These are phyloP conservation scores for Alliaria petiolata DNA, from an alignment of 345 rosid genomes.

Conservation along the genomic window DNA sequence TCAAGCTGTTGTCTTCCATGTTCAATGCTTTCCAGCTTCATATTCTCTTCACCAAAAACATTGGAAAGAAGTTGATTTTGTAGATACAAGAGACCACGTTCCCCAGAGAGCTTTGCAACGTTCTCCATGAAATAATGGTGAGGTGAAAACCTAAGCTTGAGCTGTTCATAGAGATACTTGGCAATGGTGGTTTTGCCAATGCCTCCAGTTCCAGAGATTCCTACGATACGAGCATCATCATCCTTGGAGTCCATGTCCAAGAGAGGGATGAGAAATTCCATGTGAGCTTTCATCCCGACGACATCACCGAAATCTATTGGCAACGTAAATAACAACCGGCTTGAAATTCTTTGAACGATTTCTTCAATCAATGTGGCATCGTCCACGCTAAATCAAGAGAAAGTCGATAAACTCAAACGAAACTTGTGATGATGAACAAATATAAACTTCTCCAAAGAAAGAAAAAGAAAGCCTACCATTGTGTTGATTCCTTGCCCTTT, in stretches of 20 bases:
- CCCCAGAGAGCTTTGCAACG: neutral
- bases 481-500: neutral
- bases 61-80: neutral
- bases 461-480: neutral
- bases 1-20: neutral
- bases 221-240: neutral
- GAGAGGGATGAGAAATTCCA: neutral
- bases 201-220: neutral
- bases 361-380: neutral
- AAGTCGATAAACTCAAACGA: neutral
- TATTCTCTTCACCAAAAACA: neutral
- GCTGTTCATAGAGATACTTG: neutral
- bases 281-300: neutral
- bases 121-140: neutral
- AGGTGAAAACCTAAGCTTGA: neutral
- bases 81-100: neutral
- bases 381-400: neutral
- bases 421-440: too few species aligned
- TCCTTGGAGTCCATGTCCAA: neutral
- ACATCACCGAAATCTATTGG: neutral
- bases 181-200: neutral
- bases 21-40: neutral
- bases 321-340: neutral
- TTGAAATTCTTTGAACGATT: neutral
- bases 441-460: too few species aligned